Percentiles rank a stretch among this genome's conserved stretches.
phyloP scores from a whole-genome alignment of 257 asterid species.

The Salvia splendens region DNA sequence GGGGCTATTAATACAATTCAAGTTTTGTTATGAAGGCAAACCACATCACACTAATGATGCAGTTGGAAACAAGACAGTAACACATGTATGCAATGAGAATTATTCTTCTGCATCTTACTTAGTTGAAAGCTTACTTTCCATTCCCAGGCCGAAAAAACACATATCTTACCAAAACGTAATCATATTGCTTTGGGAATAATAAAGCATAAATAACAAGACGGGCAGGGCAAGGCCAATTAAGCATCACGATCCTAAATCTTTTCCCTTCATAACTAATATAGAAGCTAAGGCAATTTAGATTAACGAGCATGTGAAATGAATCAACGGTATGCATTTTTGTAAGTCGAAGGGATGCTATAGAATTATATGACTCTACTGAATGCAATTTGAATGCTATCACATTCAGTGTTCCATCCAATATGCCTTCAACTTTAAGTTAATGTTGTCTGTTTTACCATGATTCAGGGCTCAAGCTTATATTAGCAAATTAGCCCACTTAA shows the following conservation, averaged over 20 bases:
- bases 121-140: too few species aligned
- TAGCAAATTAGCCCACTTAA: too few species aligned
- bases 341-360: not conserved
- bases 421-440: too few species aligned
- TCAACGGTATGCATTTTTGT: not conserved
- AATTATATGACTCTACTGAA: slow-evolving; percentile 2
- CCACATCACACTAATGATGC: not conserved
- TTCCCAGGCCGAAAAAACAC: not conserved
- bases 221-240: not conserved
- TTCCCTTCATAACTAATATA: not conserved
- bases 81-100: not conserved
- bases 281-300: not conserved
- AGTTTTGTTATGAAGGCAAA: not conserved
- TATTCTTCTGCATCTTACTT: not conserved
- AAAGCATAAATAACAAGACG: not conserved
- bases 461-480: too few species aligned
- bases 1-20: too few species aligned
- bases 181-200: not conserved
- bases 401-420: too few species aligned
- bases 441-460: too few species aligned
- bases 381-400: too few species aligned
- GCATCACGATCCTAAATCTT: not conserved
- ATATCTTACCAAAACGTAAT: not conserved
- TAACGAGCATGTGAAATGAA: not conserved
- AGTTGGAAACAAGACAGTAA: not conserved